Evolutionary conservation across 495 filamentous ascomycete genomes (phyloP).

Genomic region (Tuber brumale): DNA sequence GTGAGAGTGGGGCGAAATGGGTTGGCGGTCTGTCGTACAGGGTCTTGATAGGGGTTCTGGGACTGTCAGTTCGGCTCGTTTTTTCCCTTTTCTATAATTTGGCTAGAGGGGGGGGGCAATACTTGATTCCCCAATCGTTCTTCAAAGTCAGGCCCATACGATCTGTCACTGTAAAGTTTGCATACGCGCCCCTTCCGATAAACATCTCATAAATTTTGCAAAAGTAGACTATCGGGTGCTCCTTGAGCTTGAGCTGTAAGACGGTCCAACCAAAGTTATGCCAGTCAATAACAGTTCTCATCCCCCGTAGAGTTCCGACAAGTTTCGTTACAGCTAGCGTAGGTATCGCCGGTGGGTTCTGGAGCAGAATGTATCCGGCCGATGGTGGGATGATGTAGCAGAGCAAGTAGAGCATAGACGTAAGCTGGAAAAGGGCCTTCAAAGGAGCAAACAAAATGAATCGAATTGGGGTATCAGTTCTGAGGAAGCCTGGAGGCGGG

Average conservation of each 20-base stretch:
- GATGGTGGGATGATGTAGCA: constrained; percentile 64
- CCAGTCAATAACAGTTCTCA: constrained; percentile 87
- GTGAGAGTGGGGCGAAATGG: constrained; percentile 66
- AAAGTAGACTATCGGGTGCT: constrained; percentile 68
- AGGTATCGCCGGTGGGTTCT: constrained; percentile 95
- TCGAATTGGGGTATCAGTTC: constrained; percentile 62
- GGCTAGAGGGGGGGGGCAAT: neutral
- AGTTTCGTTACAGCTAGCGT: constrained; percentile 68
- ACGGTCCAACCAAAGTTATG: constrained; percentile 99
- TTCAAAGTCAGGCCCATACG: constrained; percentile 74
- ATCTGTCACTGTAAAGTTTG: constrained; percentile 78
- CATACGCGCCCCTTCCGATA: constrained; percentile 60
- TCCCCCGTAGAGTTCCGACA: constrained; percentile 70
- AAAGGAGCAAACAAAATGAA: constrained; percentile 75
- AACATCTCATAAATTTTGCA: constrained; percentile 68
- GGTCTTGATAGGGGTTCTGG: constrained; percentile 54
- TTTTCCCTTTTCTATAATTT: neutral
- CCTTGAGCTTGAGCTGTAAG: constrained; percentile 57
- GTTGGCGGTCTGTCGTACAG: constrained; percentile 83
- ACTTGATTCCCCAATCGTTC: constrained; percentile 41
- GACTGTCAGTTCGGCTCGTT: constrained; percentile 41
- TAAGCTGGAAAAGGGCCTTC: constrained; percentile 79
- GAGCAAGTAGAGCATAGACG: constrained; percentile 60
- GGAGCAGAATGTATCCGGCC: constrained; percentile 33
- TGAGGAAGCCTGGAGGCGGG: constrained; percentile 55